Evolutionary conservation across 768 basidiomycete species (phyloP), one percentile per base, ranked within the genome.

Genomic region (Boletellus emodensis): DNA sequence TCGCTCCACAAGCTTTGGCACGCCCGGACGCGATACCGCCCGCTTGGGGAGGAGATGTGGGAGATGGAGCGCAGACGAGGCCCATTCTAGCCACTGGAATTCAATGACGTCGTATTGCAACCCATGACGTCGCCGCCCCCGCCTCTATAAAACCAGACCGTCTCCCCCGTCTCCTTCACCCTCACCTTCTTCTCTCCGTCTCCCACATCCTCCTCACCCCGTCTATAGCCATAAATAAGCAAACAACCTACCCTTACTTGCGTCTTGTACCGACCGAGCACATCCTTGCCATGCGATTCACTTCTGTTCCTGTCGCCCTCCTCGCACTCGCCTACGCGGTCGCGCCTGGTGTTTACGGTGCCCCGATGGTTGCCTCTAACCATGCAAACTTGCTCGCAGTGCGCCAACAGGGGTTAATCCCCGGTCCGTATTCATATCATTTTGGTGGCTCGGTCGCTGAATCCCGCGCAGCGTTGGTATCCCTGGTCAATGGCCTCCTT

Each of bases 21-120:
- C 22, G 35, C 30, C 11, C 72, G 51, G 52, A 68, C 28, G 57
- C 66, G 66, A 45, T 72, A 70, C 50, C 73, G 71, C 43, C 71
- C 69, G 32, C 66, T 72, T 30, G 75, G 71, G 30, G 76, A 79
- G 40, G 71, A 74, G 53, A 65, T 79, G 13, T 85, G 80, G 78
- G 85, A 87, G 68, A 80, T 87, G 82, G 78, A 74, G 41, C 59
- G 59, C 53, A 63, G 72, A 60, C 70, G 68, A 11, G 63, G 71
- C 12, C 55, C 61, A 14, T 65, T 52, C 49, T 52, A 37, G 46
- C 30, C 40, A 7, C 14, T 62, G 61, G 51, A 35, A 53, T 58
- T 46, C 56, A 26, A 44, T 60, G 59, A 60, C 58, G 58, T 44
- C 22, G 40, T 9, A 30, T 30, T 30, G 30, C 30, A 30, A 10